A percentile compares a stretch with the other conserved stretches of the same genome.
phyloP scores from a whole-genome alignment of 345 rosid genomes.

The Luvunga scandens region DNA sequence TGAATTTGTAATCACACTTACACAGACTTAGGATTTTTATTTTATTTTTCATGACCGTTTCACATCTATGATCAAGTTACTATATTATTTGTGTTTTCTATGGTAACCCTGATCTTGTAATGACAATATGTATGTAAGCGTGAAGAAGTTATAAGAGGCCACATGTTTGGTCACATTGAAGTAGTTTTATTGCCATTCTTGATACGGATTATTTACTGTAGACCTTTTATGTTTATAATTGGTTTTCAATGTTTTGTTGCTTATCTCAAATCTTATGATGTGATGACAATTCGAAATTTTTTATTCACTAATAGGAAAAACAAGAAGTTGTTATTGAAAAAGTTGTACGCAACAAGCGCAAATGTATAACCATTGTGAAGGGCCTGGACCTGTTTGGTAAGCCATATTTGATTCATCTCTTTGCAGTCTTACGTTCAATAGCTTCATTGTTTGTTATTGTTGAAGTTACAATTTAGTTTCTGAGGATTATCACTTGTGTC shows the following conservation, averaged over 20 bases:
- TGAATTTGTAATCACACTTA: neutral
- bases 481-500: conserved; percentile 17
- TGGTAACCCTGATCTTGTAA: neutral
- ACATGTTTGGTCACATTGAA: neutral
- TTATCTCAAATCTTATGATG: neutral
- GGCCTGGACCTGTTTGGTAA: conserved; percentile 94
- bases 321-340: conserved; percentile 91
- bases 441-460: neutral
- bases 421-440: neutral
- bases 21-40: neutral
- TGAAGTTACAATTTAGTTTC: conserved; percentile 2
- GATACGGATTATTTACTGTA: neutral
- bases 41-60: neutral
- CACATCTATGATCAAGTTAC: neutral
- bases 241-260: neutral
- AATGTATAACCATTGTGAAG: conserved; percentile 86
- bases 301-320: conserved; percentile 51
- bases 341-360: conserved; percentile 90
- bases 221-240: neutral
- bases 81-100: neutral
- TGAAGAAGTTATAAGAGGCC: neutral
- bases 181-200: neutral
- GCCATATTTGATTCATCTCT: conserved; percentile 20
- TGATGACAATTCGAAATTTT: neutral
- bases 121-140: neutral